Evolutionary conservation across 345 rosid genomes (phyloP).

Genomic region (Euphorbia tirucalli): DNA sequence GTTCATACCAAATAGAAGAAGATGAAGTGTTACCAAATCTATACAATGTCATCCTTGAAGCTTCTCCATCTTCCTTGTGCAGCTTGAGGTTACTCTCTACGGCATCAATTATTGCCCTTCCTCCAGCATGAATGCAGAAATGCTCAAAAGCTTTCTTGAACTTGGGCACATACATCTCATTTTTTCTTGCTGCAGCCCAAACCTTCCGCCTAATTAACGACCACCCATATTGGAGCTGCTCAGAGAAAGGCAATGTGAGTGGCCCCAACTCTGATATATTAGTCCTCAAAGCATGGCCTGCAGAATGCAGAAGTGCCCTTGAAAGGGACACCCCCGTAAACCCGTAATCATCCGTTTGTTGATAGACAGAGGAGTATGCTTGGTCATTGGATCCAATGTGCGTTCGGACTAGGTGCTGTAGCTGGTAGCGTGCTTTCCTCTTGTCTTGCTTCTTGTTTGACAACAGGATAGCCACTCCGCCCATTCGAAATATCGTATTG

Average conservation of each 20-base stretch:
- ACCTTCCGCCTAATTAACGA: constrained; percentile 28
- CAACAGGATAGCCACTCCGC: constrained; percentile 54
- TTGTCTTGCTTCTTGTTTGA: constrained; percentile 50
- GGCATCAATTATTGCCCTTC: constrained; percentile 52
- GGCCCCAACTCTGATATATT: constrained; percentile 54
- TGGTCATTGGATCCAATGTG: constrained; percentile 50
- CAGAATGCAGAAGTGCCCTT: constrained; percentile 41
- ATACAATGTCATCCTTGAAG: constrained; percentile 58
- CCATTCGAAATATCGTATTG: constrained; percentile 58
- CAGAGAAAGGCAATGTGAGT: constrained; percentile 45
- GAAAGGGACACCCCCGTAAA: constrained; percentile 50
- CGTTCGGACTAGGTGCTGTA: constrained; percentile 53
- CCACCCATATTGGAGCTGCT: constrained; percentile 46
- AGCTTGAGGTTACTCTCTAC: constrained; percentile 55
- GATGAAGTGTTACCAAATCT: constrained; percentile 68
- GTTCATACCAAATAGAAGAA: constrained; percentile 71
- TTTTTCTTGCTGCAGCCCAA: constrained; percentile 13
- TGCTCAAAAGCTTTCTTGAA: constrained; percentile 61
- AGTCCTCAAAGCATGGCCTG: constrained; percentile 46
- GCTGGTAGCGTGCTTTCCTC: constrained; percentile 47
- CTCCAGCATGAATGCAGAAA: constrained; percentile 66
- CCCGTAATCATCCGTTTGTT: constrained; percentile 47
- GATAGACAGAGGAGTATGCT: constrained; percentile 44
- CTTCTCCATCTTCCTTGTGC: constrained; percentile 54
- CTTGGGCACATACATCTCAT: constrained; percentile 39